Evolutionary conservation across 108 stramenopile species (phyloP).

Genomic region (Schizochytrium sp.): DNA sequence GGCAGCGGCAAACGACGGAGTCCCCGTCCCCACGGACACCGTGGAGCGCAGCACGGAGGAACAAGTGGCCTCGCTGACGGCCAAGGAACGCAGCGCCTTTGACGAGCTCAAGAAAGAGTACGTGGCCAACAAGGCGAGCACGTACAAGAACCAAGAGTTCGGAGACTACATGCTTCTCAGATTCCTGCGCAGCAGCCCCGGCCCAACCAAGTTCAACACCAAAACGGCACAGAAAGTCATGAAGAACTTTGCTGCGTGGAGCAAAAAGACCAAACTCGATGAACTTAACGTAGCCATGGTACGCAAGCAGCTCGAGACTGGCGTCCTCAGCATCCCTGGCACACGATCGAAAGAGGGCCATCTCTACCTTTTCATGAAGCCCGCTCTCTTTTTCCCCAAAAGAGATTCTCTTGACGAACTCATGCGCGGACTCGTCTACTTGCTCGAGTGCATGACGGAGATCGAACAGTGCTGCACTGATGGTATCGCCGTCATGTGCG

Average conservation of each 20-base stretch:
- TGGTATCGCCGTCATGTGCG: constrained; percentile 51
- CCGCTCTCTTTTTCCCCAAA: constrained; percentile 41
- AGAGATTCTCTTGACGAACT: constrained; percentile 28
- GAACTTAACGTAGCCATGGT: not conserved
- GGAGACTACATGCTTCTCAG: not conserved
- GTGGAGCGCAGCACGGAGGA: not conserved
- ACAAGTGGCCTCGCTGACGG: not conserved
- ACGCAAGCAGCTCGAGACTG: not conserved
- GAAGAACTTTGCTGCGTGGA: not conserved
- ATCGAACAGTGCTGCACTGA: constrained; percentile 32
- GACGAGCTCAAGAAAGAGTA: not conserved
- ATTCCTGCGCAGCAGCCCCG: not conserved
- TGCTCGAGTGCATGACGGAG: constrained; percentile 43
- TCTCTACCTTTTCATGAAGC: constrained; percentile 46
- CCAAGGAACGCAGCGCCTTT: not conserved
- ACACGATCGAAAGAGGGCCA: constrained; percentile 39
- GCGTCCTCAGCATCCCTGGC: constrained; percentile 28
- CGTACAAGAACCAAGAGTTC: not conserved
- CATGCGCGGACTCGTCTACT: constrained; percentile 49
- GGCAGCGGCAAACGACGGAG: not conserved
- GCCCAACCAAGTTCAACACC: not conserved
- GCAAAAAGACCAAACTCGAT: not conserved
- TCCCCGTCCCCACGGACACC: not conserved
- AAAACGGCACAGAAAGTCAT: not conserved
- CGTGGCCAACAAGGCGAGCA: not conserved